phyloP scores from a whole-genome alignment of 2,329 filamentous ascomycete species.

The Trichoderma asperellum region DNA sequence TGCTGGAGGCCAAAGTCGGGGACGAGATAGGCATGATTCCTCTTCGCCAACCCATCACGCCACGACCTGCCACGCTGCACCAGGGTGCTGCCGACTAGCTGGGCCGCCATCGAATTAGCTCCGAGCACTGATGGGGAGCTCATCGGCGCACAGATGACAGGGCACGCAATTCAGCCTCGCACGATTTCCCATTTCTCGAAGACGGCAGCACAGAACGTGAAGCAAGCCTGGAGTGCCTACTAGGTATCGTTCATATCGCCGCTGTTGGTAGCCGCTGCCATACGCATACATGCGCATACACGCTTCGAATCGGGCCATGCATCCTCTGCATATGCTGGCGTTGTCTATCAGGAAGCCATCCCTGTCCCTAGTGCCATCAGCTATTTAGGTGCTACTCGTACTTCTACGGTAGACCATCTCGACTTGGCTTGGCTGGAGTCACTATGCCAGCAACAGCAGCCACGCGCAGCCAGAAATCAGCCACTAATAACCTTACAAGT shows the following conservation, averaged over 20 bases:
- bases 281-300: background rate
- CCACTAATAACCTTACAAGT: constrained; percentile 10
- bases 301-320: constrained; percentile 7
- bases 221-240: background rate
- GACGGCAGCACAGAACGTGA: background rate
- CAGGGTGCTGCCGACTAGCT: constrained; percentile 22
- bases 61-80: constrained; percentile 14
- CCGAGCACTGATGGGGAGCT: constrained; percentile 1
- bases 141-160: background rate
- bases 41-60: constrained; percentile 21
- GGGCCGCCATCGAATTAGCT: constrained; percentile 22
- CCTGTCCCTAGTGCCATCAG: constrained; percentile 11
- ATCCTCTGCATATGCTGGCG: background rate
- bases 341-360: background rate
- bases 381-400: background rate
- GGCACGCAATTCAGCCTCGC: constrained; percentile 5
- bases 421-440: constrained; percentile 17
- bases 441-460: constrained; percentile 22
- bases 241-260: background rate
- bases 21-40: background rate
- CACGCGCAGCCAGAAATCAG: constrained; percentile 17
- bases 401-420: constrained; percentile 3
- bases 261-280: constrained; percentile 1
- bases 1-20: background rate
- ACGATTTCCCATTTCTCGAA: background rate